phyloP scores from a whole-genome alignment of 148 eudicot species.

The Rhododendron griersonianum region DNA sequence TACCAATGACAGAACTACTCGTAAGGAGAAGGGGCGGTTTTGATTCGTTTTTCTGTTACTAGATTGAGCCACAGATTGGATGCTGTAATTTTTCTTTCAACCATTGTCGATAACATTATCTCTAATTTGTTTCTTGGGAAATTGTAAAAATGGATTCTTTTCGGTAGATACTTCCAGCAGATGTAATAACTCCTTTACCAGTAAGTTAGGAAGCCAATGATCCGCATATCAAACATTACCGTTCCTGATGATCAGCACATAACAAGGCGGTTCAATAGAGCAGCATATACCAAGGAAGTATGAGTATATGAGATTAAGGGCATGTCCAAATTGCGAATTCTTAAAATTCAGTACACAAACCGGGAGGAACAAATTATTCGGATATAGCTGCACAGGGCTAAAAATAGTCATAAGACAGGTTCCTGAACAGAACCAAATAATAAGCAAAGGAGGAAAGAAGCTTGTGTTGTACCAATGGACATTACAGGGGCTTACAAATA shows the following conservation, averaged over 20 bases:
- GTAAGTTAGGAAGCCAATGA: neutral
- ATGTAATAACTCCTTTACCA: neutral
- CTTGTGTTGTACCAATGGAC: neutral
- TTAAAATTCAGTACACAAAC: neutral
- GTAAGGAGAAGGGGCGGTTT: neutral
- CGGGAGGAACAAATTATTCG: neutral
- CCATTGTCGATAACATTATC: neutral
- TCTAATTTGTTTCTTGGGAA: neutral
- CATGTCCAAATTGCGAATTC: neutral
- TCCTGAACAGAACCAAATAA: neutral
- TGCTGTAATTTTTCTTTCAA: neutral
- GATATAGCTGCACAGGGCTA: neutral
- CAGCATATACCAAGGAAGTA: neutral
- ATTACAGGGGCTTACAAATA: neutral
- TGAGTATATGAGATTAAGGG: neutral
- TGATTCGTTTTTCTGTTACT: neutral
- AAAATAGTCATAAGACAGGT: neutral
- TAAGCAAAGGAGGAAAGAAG: neutral
- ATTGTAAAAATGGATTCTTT: neutral
- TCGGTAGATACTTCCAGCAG: neutral
- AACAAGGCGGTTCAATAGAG: neutral
- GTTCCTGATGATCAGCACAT: neutral
- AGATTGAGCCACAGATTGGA: neutral
- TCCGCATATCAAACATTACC: neutral
- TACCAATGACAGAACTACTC: neutral